Conservation (phyloP, 805 yeast species). For the Ogataea zsoltii region DNA sequence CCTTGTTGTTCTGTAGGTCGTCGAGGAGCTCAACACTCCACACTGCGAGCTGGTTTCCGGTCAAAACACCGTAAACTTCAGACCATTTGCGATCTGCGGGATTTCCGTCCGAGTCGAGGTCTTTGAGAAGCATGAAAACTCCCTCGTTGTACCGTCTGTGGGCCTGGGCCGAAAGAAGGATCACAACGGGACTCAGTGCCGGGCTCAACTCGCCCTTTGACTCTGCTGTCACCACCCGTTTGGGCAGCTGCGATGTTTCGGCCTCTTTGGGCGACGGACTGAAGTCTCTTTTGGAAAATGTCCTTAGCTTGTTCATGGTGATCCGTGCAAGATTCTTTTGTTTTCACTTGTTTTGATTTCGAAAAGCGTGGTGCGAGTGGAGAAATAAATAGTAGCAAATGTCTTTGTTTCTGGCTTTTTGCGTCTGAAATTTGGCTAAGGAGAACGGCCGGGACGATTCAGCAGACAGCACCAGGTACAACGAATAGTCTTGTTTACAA, state of each 20-base stretch:
- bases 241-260: slow-evolving; percentile 12
- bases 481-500: not conserved
- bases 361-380: too few species aligned
- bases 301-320: slow-evolving; percentile 28
- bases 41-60: slow-evolving; percentile 88
- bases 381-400: too few species aligned
- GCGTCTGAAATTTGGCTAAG: too few species aligned
- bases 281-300: slow-evolving; percentile 22
- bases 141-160: slow-evolving; percentile 79
- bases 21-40: slow-evolving; percentile 82
- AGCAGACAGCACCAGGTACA: too few species aligned
- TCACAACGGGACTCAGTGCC: slow-evolving; percentile 68
- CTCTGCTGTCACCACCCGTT: slow-evolving; percentile 28
- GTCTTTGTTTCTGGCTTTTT: too few species aligned
- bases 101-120: slow-evolving; percentile 79
- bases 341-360: not conserved
- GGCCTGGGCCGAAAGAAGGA: slow-evolving; percentile 69
- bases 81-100: slow-evolving; percentile 85
- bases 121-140: slow-evolving; percentile 70
- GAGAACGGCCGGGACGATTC: too few species aligned
- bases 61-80: slow-evolving; percentile 88
- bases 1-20: slow-evolving; percentile 41
- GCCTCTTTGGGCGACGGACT: slow-evolving; percentile 14
- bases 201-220: slow-evolving; percentile 33
- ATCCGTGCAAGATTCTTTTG: not conserved